Evolutionary conservation across 2,329 filamentous ascomycete genomes (phyloP).

Genomic region (Talaromyces sp.): DNA sequence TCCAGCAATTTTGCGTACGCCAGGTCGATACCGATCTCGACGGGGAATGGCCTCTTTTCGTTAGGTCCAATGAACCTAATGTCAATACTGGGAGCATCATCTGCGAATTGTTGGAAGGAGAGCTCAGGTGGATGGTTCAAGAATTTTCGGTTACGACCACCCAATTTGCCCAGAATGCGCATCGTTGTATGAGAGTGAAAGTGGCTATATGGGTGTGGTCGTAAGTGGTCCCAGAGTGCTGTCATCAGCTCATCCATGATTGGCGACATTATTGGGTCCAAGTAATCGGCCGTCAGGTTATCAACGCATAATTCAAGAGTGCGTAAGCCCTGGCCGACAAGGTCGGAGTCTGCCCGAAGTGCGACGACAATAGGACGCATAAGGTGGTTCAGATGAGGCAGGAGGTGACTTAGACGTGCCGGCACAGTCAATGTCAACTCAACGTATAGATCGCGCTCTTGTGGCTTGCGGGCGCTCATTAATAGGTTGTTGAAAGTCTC

Average conservation of each 20-base stretch:
- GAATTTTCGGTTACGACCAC: constrained; percentile 91
- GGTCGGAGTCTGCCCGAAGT: constrained; percentile 79
- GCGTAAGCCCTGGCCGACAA: constrained; percentile 87
- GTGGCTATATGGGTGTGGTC: constrained; percentile 90
- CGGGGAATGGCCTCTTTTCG: constrained; percentile 80
- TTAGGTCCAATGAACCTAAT: constrained; percentile 84
- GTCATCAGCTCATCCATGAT: constrained; percentile 99
- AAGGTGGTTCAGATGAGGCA: constrained; percentile 91
- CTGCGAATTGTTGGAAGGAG: constrained; percentile 74
- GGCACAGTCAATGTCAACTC: constrained; percentile 95
- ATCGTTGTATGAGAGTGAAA: constrained; percentile 98
- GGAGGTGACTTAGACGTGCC: constrained; percentile 83
- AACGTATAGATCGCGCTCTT: constrained; percentile 91
- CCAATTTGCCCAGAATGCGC: constrained; percentile 92
- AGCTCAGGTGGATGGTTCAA: constrained; percentile 85
- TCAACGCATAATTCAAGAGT: constrained; percentile 96
- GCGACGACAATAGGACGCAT: constrained; percentile 98
- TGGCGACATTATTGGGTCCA: constrained; percentile 98
- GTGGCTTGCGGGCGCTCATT: constrained; percentile 79
- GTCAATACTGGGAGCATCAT: constrained; percentile 83
- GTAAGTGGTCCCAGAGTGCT: constrained; percentile 90
- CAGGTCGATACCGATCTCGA: constrained; percentile 77
- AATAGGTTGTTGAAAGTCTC: constrained; percentile 95
- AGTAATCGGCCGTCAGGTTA: constrained; percentile 93
- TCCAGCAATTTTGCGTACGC: constrained; percentile 87